phyloP scores from a whole-genome alignment of 768 basidiomycete genomes.

The Boletellus emodensis region DNA sequence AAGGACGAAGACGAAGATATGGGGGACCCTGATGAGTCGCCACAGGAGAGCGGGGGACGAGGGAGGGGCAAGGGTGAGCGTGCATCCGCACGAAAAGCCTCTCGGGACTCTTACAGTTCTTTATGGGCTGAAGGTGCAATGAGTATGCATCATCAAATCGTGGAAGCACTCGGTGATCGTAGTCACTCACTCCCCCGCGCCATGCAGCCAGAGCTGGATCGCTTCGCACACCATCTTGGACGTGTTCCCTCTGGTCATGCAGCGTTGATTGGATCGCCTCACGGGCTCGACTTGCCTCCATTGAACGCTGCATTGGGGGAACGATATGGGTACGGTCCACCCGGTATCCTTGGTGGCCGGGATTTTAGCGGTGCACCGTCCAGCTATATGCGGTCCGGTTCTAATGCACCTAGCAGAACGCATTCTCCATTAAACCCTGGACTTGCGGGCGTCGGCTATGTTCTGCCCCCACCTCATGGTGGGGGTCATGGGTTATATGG shows the following conservation, averaged over 20 bases:
- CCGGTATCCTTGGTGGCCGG: conserved; percentile 30
- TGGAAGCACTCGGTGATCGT: conserved; percentile 33
- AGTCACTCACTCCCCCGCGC: conserved; percentile 32
- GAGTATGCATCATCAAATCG: conserved; percentile 34
- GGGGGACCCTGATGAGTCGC: conserved; percentile 39
- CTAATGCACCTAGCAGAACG: conserved; percentile 65
- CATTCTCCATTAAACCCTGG: conserved; percentile 65
- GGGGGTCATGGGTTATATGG: conserved; percentile 35
- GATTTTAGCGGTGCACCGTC: conserved; percentile 40
- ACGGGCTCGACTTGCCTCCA: conserved; percentile 63
- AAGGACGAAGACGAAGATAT: conserved; percentile 48
- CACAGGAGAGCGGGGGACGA: conserved; percentile 29
- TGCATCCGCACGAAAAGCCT: conserved; percentile 33
- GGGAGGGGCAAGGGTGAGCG: conserved; percentile 36
- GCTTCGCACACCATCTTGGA: conserved; percentile 33
- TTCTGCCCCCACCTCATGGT: conserved; percentile 38
- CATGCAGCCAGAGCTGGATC: conserved; percentile 31
- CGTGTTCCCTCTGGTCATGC: conserved; percentile 34
- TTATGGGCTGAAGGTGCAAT: conserved; percentile 33
- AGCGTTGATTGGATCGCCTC: conserved; percentile 32
- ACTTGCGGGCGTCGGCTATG: conserved; percentile 38
- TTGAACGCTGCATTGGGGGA: conserved; percentile 42
- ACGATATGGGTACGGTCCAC: conserved; percentile 35
- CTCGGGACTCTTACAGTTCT: conserved; percentile 34
- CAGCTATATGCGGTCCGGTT: conserved; percentile 62